Conservation (phyloP, 148 eudicot genomes). For the Chenopodium berlandieri region DNA sequence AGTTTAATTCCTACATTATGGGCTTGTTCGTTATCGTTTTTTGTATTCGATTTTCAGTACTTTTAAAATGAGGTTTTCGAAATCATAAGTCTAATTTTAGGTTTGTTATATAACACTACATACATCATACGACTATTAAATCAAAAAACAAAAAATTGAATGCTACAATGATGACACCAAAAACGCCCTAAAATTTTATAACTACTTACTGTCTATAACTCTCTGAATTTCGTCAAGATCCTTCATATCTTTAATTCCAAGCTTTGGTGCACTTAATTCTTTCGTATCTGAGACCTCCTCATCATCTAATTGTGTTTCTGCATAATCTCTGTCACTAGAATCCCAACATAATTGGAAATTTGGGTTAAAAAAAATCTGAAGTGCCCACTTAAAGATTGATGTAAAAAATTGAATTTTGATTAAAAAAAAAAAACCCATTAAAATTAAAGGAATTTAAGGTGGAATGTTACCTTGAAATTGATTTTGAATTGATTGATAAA, state of each 20-base stretch:
- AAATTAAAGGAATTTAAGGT: neutral
- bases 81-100: too few species aligned
- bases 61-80: too few species aligned
- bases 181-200: neutral
- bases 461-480: neutral
- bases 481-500: slow-evolving; percentile 15
- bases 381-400: neutral
- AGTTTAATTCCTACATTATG: neutral
- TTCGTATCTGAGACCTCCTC: slow-evolving; percentile 4
- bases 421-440: neutral
- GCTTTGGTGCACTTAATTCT: slow-evolving; percentile 13
- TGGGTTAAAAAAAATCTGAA: neutral
- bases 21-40: neutral
- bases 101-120: too few species aligned
- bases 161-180: too few species aligned
- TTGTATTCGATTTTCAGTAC: neutral
- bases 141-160: neutral
- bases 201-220: slow-evolving; percentile 45
- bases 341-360: too few species aligned
- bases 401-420: neutral
- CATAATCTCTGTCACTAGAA: neutral
- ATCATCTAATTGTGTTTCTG: slow-evolving; percentile 3
- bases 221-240: slow-evolving; percentile 46
- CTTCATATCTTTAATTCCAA: slow-evolving; percentile 41
- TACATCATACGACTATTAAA: neutral